Evolutionary conservation across 257 asterid species (phyloP).

Genomic region (Salvia rosmarinus): DNA sequence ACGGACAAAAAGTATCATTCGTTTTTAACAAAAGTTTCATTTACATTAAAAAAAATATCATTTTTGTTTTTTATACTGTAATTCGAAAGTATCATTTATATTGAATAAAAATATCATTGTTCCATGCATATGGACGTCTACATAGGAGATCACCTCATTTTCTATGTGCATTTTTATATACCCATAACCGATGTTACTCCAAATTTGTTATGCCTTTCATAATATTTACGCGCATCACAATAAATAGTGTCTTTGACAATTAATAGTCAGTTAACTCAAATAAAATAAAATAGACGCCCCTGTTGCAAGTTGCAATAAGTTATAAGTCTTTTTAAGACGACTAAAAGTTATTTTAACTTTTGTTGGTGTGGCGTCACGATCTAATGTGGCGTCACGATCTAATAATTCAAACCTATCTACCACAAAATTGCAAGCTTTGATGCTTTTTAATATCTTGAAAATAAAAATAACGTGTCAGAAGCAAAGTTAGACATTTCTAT

Average conservation of each 20-base stretch:
- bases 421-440: neutral
- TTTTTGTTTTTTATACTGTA: no score
- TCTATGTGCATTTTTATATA: no score
- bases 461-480: neutral
- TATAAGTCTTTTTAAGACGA: conserved; percentile 12
- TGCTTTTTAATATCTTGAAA: neutral
- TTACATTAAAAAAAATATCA: no score
- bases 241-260: conserved; percentile 25
- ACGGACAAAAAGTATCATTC: no score
- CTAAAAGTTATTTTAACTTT: neutral
- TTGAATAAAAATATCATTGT: no score
- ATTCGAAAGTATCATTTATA: no score
- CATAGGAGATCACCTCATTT: no score
- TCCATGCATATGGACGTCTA: no score
- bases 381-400: neutral
- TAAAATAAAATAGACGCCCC: neutral
- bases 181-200: no score
- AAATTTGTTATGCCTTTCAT: no score
- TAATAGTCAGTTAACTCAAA: neutral
- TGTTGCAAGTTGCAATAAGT: neutral
- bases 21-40: no score
- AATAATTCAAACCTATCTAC: neutral
- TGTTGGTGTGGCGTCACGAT: neutral
- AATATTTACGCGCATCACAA: no score
- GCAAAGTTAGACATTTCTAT: neutral